phyloP scores from a whole-genome alignment of 2,329 filamentous ascomycete species.

The Trichoderma aggressivum region DNA sequence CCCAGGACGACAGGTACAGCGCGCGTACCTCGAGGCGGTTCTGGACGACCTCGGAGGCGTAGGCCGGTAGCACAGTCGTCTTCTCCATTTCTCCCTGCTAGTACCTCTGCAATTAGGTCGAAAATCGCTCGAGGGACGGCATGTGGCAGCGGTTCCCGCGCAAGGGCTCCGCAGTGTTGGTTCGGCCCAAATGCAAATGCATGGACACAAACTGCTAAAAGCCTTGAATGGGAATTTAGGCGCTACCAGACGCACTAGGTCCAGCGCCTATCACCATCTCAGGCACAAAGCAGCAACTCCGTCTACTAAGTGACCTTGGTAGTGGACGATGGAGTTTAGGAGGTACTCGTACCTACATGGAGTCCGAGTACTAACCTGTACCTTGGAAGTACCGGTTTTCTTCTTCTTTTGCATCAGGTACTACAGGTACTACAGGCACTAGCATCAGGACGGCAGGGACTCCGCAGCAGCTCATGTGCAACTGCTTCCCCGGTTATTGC shows the following conservation, averaged over 20 bases:
- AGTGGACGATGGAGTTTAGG: too few species aligned
- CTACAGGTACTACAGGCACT: background rate
- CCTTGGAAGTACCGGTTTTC: background rate
- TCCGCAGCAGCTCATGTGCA: background rate
- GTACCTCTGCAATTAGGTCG: background rate
- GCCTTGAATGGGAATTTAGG: background rate
- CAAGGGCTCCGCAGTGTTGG: background rate
- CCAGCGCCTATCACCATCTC: background rate
- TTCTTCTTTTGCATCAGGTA: too few species aligned
- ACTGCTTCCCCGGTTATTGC: background rate
- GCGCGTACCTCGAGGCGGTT: background rate
- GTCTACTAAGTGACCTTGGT: background rate
- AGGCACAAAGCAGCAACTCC: background rate
- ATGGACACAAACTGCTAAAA: background rate
- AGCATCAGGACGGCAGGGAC: background rate
- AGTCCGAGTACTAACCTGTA: background rate
- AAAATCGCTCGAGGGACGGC: conserved; percentile 1
- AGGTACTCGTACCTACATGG: too few species aligned
- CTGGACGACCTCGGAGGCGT: background rate
- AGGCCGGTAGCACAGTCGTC: background rate
- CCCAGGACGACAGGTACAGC: background rate
- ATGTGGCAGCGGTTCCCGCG: conserved; percentile 1
- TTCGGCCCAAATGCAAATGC: background rate
- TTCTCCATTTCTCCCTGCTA: background rate
- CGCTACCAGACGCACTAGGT: background rate